Evolutionary conservation across 257 asterid genomes (phyloP), one percentile per base, ranked within the genome.

Genomic region (Solanum sejunctum): DNA sequence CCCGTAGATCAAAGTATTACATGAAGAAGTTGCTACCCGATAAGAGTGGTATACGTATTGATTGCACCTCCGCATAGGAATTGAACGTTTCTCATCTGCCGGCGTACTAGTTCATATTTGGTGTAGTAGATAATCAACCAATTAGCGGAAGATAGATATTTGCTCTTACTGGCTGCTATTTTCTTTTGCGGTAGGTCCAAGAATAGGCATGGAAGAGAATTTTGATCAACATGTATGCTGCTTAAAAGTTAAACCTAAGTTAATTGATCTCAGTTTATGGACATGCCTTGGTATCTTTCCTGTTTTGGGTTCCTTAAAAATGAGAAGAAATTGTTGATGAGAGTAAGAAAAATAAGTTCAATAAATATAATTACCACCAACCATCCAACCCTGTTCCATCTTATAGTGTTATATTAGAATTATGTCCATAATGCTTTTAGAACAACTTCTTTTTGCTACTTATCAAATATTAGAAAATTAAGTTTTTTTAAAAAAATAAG

Each of bases 1-100:
- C 95, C 66, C 97, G 99, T 18, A 87, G 88, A 79, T 94, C 99
- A 12, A 97, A 97, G 91, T 97, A 95, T 87, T 97, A 97, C 87
- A 92, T 89, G 93, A 97, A 97, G 90, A 88, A 86, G 81, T 93
- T 97, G 87, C 84, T 87, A 39, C 98, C 98, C 1, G 98, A 93
- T 69, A 87, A 84, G 79, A 95, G 98, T 36, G 98, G 99, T 26
- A 93, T 96, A 77, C 95, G 87, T 61, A 88, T 94, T 18, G 84
- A 91, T 61, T 81, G 87, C 60, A 87, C 88, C 80, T 89, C 86
- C n/a, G 87, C 89, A 1, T 93, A 90, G 88, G 9, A 7, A 52
- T 26, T 28, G 10, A 78, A 78, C 17, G 47, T 52, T 52, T 28
- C 52, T 52, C 64, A 15, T 26, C 64, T 52, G 18, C 17, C 17